These are phyloP conservation scores for Magnusiomyces ingens DNA, from an alignment of 1,139 yeast genomes.

Conservation along the genomic window DNA sequence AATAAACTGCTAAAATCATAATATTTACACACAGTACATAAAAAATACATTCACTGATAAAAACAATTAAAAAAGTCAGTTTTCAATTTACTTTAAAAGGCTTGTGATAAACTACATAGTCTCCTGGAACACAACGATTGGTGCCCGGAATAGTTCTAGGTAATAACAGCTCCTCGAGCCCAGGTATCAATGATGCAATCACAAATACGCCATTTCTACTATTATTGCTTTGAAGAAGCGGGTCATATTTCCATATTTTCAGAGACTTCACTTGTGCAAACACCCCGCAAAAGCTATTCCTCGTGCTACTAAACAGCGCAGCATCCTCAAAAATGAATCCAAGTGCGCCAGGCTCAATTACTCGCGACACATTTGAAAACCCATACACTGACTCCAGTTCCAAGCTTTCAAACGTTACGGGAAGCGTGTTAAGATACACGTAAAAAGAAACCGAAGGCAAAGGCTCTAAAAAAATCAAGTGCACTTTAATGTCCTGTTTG, in stretches of 20 bases:
- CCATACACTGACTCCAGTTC: not conserved
- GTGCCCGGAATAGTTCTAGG: not conserved
- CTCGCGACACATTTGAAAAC: no score
- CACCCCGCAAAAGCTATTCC: not conserved
- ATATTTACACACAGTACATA: not conserved
- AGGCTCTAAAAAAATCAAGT: not conserved
- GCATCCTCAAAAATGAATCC: not conserved
- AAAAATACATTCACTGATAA: not conserved
- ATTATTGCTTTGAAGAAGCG: not conserved
- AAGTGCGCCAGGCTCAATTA: not conserved
- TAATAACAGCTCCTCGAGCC: not conserved
- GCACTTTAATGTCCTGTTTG: not conserved
- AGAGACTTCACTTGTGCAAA: not conserved
- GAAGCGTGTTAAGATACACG: not conserved
- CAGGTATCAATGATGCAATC: not conserved
- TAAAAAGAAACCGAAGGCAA: not conserved
- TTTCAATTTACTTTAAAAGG: not conserved
- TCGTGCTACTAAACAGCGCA: no score
- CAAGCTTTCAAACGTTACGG: not conserved
- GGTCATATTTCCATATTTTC: not conserved
- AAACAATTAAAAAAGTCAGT: no score
- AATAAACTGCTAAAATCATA: no score
- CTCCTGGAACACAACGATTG: no score
- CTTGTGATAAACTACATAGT: no score
- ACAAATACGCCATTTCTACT: not conserved